A percentile compares a stretch with the other conserved stretches of the same genome.
phyloP scores from a whole-genome alignment of 2,329 filamentous ascomycete genomes.

The Trichophyton simii region DNA sequence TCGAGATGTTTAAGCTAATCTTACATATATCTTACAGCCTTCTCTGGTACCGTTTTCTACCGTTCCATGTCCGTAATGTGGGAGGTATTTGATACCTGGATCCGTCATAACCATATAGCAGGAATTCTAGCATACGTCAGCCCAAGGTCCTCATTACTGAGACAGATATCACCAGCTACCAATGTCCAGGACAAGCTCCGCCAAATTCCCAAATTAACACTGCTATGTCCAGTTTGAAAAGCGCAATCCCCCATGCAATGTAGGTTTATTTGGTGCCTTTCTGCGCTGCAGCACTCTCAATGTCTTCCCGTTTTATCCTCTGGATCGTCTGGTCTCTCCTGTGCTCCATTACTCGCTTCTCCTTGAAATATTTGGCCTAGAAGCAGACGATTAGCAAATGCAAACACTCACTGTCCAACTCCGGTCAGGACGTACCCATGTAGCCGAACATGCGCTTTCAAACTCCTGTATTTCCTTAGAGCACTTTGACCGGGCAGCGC shows the following conservation, averaged over 20 bases:
- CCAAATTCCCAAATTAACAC: neutral
- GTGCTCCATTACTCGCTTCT: conserved; percentile 82
- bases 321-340: conserved; percentile 71
- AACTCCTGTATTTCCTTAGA: conserved; percentile 52
- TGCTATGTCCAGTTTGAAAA: neutral
- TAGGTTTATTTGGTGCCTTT: neutral
- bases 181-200: neutral
- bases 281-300: neutral
- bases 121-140: neutral
- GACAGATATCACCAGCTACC: neutral
- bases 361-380: conserved; percentile 95
- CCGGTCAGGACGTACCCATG: conserved; percentile 57
- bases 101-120: neutral
- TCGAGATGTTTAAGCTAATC: neutral
- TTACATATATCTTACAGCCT: neutral
- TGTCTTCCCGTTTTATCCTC: conserved; percentile 57
- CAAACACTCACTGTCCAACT: neutral
- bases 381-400: conserved; percentile 8
- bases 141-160: neutral
- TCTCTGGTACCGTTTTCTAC: neutral
- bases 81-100: neutral
- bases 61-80: neutral
- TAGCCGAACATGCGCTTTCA: conserved; percentile 71
- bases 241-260: neutral
- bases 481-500: conserved; percentile 47